Conservation (phyloP, 345 rosid species). For the Eucalyptus globulus region DNA sequence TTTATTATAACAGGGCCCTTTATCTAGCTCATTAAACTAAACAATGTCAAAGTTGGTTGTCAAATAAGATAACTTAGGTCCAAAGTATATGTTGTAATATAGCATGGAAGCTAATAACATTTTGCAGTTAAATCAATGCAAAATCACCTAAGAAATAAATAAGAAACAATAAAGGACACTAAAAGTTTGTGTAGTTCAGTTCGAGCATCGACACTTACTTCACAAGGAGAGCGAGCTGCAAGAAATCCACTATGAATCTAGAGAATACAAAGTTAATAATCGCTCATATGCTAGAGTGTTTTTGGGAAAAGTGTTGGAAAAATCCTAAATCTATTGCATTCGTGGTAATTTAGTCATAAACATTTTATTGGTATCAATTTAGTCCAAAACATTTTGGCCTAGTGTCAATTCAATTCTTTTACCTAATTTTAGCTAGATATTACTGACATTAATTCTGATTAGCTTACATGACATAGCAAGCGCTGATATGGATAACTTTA, state of each 20-base stretch:
- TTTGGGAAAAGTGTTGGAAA: accelerated
- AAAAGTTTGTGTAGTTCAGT: accelerated
- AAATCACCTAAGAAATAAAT: not conserved
- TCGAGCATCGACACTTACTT: no score
- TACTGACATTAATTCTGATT: accelerated
- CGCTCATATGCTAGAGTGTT: not conserved
- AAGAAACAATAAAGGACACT: not conserved
- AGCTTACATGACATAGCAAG: accelerated
- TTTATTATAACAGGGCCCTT: not conserved
- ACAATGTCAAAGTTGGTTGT: not conserved
- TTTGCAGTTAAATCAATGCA: not conserved
- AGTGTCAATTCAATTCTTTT: no score
- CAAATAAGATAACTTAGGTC: not conserved
- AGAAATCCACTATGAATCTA: not conserved
- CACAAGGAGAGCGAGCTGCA: accelerated
- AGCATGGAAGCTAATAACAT: not conserved
- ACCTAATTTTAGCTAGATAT: no score
- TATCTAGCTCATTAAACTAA: not conserved
- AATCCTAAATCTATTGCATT: no score
- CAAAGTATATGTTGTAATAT: not conserved
- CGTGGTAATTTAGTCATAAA: no score
- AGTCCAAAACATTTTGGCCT: no score
- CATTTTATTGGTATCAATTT: no score
- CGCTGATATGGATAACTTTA: accelerated
- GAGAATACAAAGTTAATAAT: not conserved